Evolutionary conservation across 306 rosid genomes (phyloP), one percentile per base, ranked within the genome.

Genomic region (Betula pendula): DNA sequence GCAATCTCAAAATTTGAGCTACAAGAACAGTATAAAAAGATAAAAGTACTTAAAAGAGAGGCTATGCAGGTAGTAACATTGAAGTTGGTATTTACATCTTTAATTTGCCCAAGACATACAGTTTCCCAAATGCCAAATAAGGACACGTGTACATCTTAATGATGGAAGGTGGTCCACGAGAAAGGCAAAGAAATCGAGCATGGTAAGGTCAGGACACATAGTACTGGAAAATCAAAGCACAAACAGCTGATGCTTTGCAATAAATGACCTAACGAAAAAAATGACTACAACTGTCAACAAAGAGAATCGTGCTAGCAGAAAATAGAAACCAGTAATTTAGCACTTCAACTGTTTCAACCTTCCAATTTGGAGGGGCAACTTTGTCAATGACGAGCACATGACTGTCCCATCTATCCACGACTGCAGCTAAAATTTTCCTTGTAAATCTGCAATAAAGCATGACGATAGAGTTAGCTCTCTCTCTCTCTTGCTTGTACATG

Each of bases 311-410:
- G 51, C 65, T 70, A 29, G 27, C 43, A 75, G 55, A 33, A 25
- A 51, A 53, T 50, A 12, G 6, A 19, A 78, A 11, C 43, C 49
- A 50, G 47, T 66, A 59, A 65, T 74, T 66, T 66, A 75, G 51
- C 50, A 80, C 14, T 38, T 66, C 3, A 70, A 73, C 77, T 43
- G 31, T 60, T 51, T 60, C 48, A 48, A 94, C 98, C 96, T 94
- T 90, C 98, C 98, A 94, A 87, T 82, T 89, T 73, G 88, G 80
- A 73, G 98, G 98, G 81, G 83, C 87, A 65, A 92, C 82, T 77
- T 86, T 86, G 80, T 90, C 89, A 72, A 94, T 94, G 69, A 79
- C 80, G 44, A 65, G 75, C 73, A 88, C 95, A 59, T 92, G 89
- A 55, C 79, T 75, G 62, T 92, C 98, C 98, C 98, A 94, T 77